Evolutionary conservation across 495 filamentous ascomycete genomes (phyloP).

Genomic region (Hypoxylon intermedium): DNA sequence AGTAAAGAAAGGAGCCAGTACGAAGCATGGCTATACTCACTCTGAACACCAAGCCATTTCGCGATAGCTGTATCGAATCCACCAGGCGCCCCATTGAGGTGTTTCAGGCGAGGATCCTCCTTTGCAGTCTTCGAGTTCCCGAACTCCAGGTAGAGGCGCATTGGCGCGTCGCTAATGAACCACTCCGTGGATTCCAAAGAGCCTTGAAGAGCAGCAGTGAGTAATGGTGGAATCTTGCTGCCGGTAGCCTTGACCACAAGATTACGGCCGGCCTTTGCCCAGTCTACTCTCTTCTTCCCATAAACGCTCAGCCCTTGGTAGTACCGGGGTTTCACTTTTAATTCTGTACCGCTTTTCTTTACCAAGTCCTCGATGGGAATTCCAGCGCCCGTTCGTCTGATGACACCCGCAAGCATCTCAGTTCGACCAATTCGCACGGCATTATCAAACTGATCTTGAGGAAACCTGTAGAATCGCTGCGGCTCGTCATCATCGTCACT

Average conservation of each 20-base stretch:
- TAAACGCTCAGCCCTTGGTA: constrained; percentile 77
- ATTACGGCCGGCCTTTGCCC: constrained; percentile 64
- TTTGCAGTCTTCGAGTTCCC: constrained; percentile 58
- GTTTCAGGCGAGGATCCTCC: constrained; percentile 62
- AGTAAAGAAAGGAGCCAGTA: constrained; percentile 30
- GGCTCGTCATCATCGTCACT: constrained; percentile 33
- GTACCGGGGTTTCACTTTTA: constrained; percentile 66
- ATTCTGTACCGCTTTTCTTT: constrained; percentile 62
- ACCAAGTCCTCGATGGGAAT: constrained; percentile 70
- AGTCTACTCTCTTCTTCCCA: constrained; percentile 70
- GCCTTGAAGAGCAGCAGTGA: constrained; percentile 63
- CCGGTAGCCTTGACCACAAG: constrained; percentile 34
- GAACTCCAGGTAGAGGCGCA: constrained; percentile 68
- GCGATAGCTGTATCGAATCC: constrained; percentile 66
- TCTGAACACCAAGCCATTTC: constrained; percentile 65
- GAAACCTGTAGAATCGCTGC: constrained; percentile 45
- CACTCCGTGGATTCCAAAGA: constrained; percentile 69
- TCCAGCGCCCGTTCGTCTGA: constrained; percentile 63
- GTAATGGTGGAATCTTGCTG: constrained; percentile 58
- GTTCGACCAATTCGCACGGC: constrained; percentile 46
- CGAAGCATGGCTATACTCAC: constrained; percentile 42
- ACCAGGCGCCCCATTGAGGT: constrained; percentile 58
- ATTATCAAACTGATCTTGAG: constrained; percentile 36
- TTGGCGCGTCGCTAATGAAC: constrained; percentile 70
- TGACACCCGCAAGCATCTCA: constrained; percentile 50